A percentile compares a stretch with the other conserved stretches of the same genome.
phyloP scores from a whole-genome alignment of 352 stramenopile genomes.

The Pythium aristosporum region DNA sequence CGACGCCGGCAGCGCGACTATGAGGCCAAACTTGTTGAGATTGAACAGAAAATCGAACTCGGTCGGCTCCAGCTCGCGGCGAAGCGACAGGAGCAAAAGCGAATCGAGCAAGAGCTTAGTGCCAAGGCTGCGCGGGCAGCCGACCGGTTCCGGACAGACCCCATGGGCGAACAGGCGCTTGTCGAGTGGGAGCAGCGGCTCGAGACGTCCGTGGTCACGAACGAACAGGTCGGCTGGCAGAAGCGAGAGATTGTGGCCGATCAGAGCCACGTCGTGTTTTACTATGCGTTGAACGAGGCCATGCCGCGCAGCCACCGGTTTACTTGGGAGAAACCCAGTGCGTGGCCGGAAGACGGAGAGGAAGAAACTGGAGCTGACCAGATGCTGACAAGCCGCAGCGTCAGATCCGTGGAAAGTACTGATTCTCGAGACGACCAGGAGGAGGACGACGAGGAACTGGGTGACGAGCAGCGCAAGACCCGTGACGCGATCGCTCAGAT shows the following conservation, averaged over 20 bases:
- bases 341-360: constrained; percentile 23
- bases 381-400: constrained; percentile 21
- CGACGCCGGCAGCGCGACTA: constrained; percentile 46
- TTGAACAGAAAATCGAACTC: constrained; percentile 65
- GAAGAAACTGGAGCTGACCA: background rate
- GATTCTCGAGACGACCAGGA: constrained; percentile 1
- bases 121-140: constrained; percentile 31
- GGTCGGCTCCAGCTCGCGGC: constrained; percentile 53
- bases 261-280: constrained; percentile 59
- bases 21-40: constrained; percentile 54
- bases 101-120: constrained; percentile 52
- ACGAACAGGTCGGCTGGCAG: constrained; percentile 62
- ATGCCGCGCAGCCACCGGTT: constrained; percentile 43
- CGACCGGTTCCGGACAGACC: constrained; percentile 30
- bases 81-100: constrained; percentile 64
- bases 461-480: constrained; percentile 27
- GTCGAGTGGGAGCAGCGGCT: constrained; percentile 57
- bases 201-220: constrained; percentile 36
- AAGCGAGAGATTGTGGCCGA: constrained; percentile 52
- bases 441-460: constrained; percentile 5
- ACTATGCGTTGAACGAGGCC: constrained; percentile 54
- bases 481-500: constrained; percentile 37
- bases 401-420: constrained; percentile 9
- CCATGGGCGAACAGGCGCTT: constrained; percentile 23
- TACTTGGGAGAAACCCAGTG: constrained; percentile 53